Evolutionary conservation across 805 yeast species (phyloP).

Genomic region (Candida silvicultrix): DNA sequence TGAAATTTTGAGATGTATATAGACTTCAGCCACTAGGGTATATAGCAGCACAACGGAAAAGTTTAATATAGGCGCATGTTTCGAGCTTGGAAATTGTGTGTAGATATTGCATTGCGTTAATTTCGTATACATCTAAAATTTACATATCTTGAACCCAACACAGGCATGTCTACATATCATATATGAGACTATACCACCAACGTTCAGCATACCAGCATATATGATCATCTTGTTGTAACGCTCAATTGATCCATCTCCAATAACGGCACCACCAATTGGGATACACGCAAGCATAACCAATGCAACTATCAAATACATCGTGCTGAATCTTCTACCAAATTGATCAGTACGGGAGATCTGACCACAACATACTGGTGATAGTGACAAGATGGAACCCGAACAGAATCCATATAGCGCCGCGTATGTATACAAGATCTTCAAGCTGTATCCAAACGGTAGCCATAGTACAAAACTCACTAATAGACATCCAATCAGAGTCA

Average conservation of each 20-base stretch:
- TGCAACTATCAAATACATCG: conserved; percentile 49
- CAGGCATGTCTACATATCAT: conserved; percentile 29
- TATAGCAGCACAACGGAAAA: no score
- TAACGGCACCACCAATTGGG: conserved; percentile 40
- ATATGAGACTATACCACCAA: conserved; percentile 30
- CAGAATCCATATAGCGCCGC: conserved; percentile 42
- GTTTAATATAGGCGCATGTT: no score
- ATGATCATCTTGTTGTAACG: conserved; percentile 35
- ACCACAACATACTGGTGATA: conserved; percentile 20
- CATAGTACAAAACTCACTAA: conserved; percentile 30
- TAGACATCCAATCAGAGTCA: conserved; percentile 26
- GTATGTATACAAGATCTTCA: conserved; percentile 33
- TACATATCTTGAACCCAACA: conserved; percentile 32
- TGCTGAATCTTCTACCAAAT: conserved; percentile 45
- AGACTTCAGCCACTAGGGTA: no score
- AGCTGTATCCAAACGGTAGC: conserved; percentile 31
- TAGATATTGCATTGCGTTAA: no score
- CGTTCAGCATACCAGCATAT: conserved; percentile 33
- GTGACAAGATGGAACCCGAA: conserved; percentile 47
- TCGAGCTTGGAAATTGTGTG: no score
- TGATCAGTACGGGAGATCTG: conserved; percentile 46
- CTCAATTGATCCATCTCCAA: conserved; percentile 23
- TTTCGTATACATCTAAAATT: conserved; percentile 19
- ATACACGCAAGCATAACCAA: conserved; percentile 38
- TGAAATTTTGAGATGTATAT: no score